These are phyloP conservation scores for Cytospora mali DNA, from an alignment of 2,329 filamentous ascomycete species.

Conservation along the genomic window DNA sequence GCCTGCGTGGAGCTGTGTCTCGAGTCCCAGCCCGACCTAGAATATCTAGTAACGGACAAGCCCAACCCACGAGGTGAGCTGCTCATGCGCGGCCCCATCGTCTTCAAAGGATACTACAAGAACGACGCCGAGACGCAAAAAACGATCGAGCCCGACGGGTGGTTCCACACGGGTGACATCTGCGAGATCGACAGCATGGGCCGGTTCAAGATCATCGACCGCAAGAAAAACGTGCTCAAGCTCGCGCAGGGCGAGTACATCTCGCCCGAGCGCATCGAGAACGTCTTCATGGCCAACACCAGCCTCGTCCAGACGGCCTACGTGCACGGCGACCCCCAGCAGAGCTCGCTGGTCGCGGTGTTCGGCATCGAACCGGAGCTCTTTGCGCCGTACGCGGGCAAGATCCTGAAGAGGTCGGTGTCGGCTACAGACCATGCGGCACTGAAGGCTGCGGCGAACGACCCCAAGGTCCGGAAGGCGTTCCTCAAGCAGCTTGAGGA, in stretches of 20 bases:
- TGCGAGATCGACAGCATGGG: conserved; percentile 81
- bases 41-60: conserved; percentile 85
- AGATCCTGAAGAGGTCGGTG: conserved; percentile 71
- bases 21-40: conserved; percentile 88
- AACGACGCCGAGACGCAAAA: conserved; percentile 86
- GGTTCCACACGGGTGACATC: conserved; percentile 97
- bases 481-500: conserved; percentile 78
- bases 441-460: conserved; percentile 66
- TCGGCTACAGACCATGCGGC: conserved; percentile 65
- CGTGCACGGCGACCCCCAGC: conserved; percentile 85
- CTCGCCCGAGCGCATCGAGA: conserved; percentile 95
- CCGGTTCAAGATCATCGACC: conserved; percentile 90
- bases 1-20: conserved; percentile 75
- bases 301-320: conserved; percentile 79
- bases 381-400: conserved; percentile 80
- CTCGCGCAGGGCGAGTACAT: conserved; percentile 97
- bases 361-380: conserved; percentile 84
- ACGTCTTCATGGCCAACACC: conserved; percentile 83
- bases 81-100: conserved; percentile 74
- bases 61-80: conserved; percentile 90
- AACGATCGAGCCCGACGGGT: conserved; percentile 81
- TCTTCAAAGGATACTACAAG: conserved; percentile 88
- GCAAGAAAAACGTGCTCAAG: conserved; percentile 99
- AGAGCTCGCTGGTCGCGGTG: conserved; percentile 81
- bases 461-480: conserved; percentile 72